A percentile compares a stretch with the other conserved stretches of the same genome.
Conservation (phyloP, 306 rosid species). For the Abrus precatorius region DNA sequence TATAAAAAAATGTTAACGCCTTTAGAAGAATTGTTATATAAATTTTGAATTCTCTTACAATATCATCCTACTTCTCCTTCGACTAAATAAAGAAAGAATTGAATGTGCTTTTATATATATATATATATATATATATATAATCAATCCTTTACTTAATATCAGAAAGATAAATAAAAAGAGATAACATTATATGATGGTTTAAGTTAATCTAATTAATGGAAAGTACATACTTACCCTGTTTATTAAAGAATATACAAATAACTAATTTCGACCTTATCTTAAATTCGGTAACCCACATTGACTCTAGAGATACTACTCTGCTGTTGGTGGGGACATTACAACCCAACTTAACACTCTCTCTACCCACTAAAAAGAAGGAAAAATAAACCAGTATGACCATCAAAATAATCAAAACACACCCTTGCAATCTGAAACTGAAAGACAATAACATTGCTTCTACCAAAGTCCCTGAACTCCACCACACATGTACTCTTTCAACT, state of each 20-base stretch:
- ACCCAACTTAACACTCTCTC: neutral
- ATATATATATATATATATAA: too few species aligned
- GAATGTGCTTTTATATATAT: too few species aligned
- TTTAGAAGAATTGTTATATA: neutral
- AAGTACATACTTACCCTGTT: neutral
- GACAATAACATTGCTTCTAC: slow-evolving; percentile 50
- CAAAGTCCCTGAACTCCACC: slow-evolving; percentile 42
- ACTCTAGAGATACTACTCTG: neutral
- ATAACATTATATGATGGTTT: neutral
- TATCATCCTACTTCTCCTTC: too few species aligned
- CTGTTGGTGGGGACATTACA: slow-evolving; percentile 15
- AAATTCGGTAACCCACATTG: neutral
- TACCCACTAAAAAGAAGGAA: neutral
- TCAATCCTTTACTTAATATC: too few species aligned
- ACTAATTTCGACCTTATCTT: neutral
- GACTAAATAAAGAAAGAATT: too few species aligned
- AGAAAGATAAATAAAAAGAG: too few species aligned
- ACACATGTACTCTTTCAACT: slow-evolving; percentile 54
- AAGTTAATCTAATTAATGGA: slow-evolving; percentile 7
- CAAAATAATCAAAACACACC: neutral
- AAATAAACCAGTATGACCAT: neutral
- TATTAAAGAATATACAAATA: neutral
- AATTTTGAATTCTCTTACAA: too few species aligned
- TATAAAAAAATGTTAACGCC: neutral
- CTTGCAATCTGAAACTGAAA: slow-evolving; percentile 42